These are phyloP conservation scores for Boletus subcaerulescens DNA, from an alignment of 768 basidiomycete species.

Conservation along the genomic window DNA sequence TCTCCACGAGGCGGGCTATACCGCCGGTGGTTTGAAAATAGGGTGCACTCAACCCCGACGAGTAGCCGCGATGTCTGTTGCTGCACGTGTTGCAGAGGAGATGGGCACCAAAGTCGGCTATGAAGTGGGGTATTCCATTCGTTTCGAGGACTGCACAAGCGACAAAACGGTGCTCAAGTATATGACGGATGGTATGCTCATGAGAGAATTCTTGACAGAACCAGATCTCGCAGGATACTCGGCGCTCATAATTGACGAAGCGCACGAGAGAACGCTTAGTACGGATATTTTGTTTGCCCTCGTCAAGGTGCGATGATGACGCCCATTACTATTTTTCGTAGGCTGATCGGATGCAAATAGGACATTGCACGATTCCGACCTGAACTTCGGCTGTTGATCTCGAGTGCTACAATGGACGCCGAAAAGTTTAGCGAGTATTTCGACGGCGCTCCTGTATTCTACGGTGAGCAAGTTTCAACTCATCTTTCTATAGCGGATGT, in stretches of 20 bases:
- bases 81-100: conserved; percentile 98
- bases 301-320: conserved; percentile 76
- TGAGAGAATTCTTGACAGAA: conserved; percentile 96
- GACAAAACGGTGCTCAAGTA: conserved; percentile 99
- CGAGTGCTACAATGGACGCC: conserved; percentile 95
- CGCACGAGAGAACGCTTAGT: conserved; percentile 95
- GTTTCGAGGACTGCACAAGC: conserved; percentile 99
- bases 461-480: conserved; percentile 50
- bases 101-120: conserved; percentile 97
- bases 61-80: conserved; percentile 99
- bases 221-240: conserved; percentile 95
- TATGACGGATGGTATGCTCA: conserved; percentile 99
- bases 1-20: conserved; percentile 96
- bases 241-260: conserved; percentile 96
- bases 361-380: conserved; percentile 97
- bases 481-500: not conserved
- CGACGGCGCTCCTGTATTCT: conserved; percentile 93
- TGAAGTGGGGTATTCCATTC: conserved; percentile 99
- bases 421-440: conserved; percentile 99
- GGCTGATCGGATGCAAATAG: conserved; percentile 41
- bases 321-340: conserved; percentile 5
- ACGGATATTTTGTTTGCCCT: conserved; percentile 99
- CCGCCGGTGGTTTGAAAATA: conserved; percentile 79
- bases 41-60: conserved; percentile 95
- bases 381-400: conserved; percentile 89